Base-by-base conservation (phyloP, 148 eudicot genomes). In the Fagopyrum homotropicum region DNA sequence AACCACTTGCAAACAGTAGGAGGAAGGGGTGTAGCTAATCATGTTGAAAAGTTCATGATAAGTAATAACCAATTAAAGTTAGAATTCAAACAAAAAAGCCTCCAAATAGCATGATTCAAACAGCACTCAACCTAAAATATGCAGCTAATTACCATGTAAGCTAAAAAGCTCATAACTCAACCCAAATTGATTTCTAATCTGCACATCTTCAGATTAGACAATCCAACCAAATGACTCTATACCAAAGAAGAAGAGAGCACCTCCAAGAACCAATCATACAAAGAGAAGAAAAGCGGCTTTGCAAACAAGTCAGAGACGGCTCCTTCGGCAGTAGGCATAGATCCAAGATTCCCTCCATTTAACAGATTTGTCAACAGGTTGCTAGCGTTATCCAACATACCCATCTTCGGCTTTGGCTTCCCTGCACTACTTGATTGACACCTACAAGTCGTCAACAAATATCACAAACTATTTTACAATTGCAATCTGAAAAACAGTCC, bases 241-340 rank as follows among this genome's bases (percentile, higher is more conserved):
- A 29, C 50, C 1, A 14, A 73, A 26, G 15, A 11, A 60, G 60
- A 2, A 57, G 12, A 22, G 26, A 72, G 75, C 84, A 96, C 99
- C 99, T 92, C 88, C 63, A 96, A 60, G 84, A 92, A 96, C 99
- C 99, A 96, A 81, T 96, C 97, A 72, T 96, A 96, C 56, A 96
- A 82, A 54, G 99, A 82, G 72, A 92, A 86, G 85, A 96, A 96
- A 70, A 96, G 97, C 71, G 99, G 99, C 26, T 87, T 89, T 69
- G 83, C 89, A 73, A 96, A 92, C 80, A 96, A 87, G 85, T 96
- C 99, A 49, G 98, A 83, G 72, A 96, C 97, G 30, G 99, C 98
- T 72, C 99, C 99, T 85, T 96, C 99, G 76, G 98, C 99, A 59
- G 81, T 86, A 73, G 99, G 99, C 98, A 96, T 92, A 51, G 93